Percentiles rank a stretch among this genome's conserved stretches.
phyloP scores from a whole-genome alignment of 306 rosid genomes.

The Alnus glutinosa region DNA sequence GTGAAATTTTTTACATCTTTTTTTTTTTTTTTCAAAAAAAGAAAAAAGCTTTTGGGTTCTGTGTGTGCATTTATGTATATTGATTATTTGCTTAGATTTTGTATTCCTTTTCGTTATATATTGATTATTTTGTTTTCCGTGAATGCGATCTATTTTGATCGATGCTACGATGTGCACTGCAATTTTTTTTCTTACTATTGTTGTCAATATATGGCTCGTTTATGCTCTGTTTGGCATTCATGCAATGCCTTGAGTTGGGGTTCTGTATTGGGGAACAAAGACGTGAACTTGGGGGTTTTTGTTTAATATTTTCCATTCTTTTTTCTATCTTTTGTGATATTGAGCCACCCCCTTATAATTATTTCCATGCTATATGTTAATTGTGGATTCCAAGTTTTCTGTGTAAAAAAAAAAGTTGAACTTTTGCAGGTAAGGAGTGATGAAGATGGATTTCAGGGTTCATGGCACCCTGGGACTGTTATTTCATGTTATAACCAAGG shows the following conservation, averaged over 20 bases:
- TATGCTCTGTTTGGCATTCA: conserved; percentile 1
- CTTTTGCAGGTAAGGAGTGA: conserved; percentile 70
- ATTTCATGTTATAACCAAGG: conserved; percentile 36
- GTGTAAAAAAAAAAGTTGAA: not conserved
- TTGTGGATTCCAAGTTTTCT: conserved; percentile 8
- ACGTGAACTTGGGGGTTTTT: not conserved
- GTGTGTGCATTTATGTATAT: not conserved
- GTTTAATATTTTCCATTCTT: not conserved
- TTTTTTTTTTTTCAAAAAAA: not conserved
- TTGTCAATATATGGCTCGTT: not conserved
- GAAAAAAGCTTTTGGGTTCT: not conserved
- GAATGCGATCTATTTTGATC: not conserved
- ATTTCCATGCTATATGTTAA: conserved; percentile 1
- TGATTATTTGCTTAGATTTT: not conserved
- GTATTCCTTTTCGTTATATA: not conserved
- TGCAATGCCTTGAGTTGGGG: not conserved
- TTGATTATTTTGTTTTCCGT: not conserved
- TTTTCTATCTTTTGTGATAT: not conserved
- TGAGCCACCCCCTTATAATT: not conserved
- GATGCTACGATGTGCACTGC: not conserved
- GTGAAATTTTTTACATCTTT: not conserved
- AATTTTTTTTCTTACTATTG: not conserved
- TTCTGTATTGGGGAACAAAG: not conserved
- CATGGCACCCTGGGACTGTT: conserved; percentile 78
- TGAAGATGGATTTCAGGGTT: conserved; percentile 78